Base-by-base conservation (phyloP, 2,329 filamentous ascomycete species). In the Curvularia sp. region DNA sequence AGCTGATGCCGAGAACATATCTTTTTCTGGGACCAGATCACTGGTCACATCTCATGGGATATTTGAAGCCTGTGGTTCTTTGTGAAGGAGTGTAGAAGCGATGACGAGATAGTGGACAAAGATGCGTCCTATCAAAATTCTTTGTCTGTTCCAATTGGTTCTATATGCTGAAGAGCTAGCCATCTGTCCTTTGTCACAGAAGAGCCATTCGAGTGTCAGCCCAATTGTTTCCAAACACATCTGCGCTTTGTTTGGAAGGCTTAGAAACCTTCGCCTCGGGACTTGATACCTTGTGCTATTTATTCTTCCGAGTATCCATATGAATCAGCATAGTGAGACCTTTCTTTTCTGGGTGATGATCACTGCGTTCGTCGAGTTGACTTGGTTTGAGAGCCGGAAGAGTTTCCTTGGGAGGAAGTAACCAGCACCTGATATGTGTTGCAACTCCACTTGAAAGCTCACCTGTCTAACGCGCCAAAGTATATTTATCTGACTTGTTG, bases 91-190 rank as follows among this genome's bases (percentile, higher is more conserved):
- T 30, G n/a, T 22, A 54, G 43, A 59, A 22, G 38, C 22, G 30
- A 39, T 38, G 22, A 48, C 15, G 22, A 18, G 26, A 22, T 18
- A 13, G 6, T 49, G 4, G 15, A 61, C 28, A 55, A 58, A 58
- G 58, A 46, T 43, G 38, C 28, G 15, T 33, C 39, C 31, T 18
- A 15, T 18, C n/a, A 18, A 22, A 38, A 22, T 15, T 35, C 58
- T 61, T 61, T 61, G 58, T 60, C 18, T 47, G 18, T 18, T 24
- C 9, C 26, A 50, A 12, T 9, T 13, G 20, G 31, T 12, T 26
- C 22, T 41, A 43, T 44, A 8, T 46, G 31, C 18, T 28, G 8
- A 20, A 20, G 35, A 26, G 15, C 31, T 20, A 35, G 18, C n/a
- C 26, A 26, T 15, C 13, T 12, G 33, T 22, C 28, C 58, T 57